phyloP scores from a whole-genome alignment of 306 rosid genomes.

The Vachellia pachyceras region DNA sequence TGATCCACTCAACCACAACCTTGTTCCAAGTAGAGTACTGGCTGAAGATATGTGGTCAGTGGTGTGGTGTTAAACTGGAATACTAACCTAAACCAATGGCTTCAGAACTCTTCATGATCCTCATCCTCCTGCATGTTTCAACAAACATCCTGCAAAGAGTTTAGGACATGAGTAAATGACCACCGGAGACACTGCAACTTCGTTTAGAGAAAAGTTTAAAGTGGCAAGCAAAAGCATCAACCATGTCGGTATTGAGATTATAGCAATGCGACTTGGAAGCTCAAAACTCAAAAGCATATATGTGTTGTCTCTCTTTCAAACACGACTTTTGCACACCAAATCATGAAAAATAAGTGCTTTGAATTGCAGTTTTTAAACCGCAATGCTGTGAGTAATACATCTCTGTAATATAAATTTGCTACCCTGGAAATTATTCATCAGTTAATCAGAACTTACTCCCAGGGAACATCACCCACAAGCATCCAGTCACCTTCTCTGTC shows the following conservation, averaged over 20 bases:
- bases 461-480: constrained; percentile 96
- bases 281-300: neutral
- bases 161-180: constrained; percentile 25
- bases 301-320: neutral
- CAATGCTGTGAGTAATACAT: neutral
- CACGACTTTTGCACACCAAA: neutral
- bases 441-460: constrained; percentile 71
- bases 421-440: neutral
- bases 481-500: constrained; percentile 96
- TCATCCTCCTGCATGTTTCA: constrained; percentile 79
- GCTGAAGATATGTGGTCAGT: constrained; percentile 6
- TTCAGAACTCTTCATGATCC: constrained; percentile 94
- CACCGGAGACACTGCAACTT: constrained; percentile 16
- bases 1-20: neutral
- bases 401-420: neutral
- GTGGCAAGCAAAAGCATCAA: constrained; percentile 9
- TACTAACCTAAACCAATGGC: constrained; percentile 91
- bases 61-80: neutral
- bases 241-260: neutral
- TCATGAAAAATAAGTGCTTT: neutral
- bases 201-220: neutral
- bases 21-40: neutral
- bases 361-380: neutral
- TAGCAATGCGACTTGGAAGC: constrained; percentile 15
- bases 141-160: constrained; percentile 79